Percentiles rank a stretch among this genome's conserved stretches.
phyloP scores from a whole-genome alignment of 2,329 filamentous ascomycete genomes.

The Clarireedia sp. region DNA sequence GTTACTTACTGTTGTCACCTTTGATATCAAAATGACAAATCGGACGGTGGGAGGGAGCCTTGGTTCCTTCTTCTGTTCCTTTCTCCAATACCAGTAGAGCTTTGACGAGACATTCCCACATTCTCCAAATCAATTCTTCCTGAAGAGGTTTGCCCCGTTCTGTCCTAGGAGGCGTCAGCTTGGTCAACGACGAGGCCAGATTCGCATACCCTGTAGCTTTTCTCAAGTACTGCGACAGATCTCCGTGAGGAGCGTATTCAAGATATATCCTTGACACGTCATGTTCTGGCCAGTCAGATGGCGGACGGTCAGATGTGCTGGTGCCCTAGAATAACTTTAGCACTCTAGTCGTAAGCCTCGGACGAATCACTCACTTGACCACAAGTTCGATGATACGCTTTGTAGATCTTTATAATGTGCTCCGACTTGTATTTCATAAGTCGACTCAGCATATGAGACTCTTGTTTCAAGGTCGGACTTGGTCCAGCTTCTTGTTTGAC shows the following conservation, averaged over 20 bases:
- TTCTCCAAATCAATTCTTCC: neutral
- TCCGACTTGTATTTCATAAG: slow-evolving; percentile 2
- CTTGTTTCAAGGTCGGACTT: neutral
- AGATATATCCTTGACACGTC: slow-evolving; percentile 1
- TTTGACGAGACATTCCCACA: slow-evolving; percentile 6
- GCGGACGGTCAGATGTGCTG: no score
- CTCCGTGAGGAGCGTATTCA: neutral
- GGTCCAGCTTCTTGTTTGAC: slow-evolving; percentile 1
- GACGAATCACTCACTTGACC: neutral
- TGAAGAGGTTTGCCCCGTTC: neutral
- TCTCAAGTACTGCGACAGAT: neutral
- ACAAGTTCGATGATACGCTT: slow-evolving; percentile 1
- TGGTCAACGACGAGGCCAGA: no score
- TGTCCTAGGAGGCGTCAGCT: no score
- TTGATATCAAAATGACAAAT: slow-evolving; percentile 2
- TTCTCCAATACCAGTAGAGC: neutral
- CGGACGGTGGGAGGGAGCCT: neutral
- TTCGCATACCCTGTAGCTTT: no score
- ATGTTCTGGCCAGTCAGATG: no score
- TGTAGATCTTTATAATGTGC: slow-evolving; percentile 4
- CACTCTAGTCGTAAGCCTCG: no score
- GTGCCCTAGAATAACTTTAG: no score
- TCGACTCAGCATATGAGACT: neutral
- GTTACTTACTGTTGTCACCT: neutral
- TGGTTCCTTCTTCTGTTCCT: neutral